Percentiles rank a stretch among this genome's conserved stretches.
These are phyloP conservation scores for Nakaseomyces nivariensis DNA, from an alignment of 1,139 yeast genomes.

Conservation along the genomic window DNA sequence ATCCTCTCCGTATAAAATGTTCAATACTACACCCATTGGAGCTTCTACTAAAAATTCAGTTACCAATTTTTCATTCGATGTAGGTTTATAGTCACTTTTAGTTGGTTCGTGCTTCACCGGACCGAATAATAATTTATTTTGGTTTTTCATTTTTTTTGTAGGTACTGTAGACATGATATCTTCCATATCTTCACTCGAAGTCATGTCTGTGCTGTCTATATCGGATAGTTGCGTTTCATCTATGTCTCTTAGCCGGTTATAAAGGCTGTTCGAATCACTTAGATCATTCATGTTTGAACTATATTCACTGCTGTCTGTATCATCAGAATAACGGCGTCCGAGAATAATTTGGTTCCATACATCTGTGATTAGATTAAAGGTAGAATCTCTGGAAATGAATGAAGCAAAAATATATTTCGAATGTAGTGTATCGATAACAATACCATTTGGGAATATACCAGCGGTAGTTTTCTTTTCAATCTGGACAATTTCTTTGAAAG, in stretches of 20 bases:
- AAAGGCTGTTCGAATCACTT: conserved; percentile 6
- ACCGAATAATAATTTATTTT: conserved; percentile 13
- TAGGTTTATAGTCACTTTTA: conserved; percentile 39
- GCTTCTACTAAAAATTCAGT: conserved; percentile 55
- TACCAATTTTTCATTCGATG: conserved; percentile 52
- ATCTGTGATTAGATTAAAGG: conserved; percentile 50
- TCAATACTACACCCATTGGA: conserved; percentile 69
- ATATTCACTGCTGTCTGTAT: conserved; percentile 13
- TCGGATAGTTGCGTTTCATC: conserved; percentile 4
- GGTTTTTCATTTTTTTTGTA: conserved; percentile 4
- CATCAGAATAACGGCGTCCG: conserved; percentile 21
- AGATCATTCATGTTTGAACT: conserved; percentile 9
- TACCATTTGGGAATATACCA: conserved; percentile 65
- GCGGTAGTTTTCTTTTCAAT: conserved; percentile 67
- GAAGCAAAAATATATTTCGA: conserved; percentile 67
- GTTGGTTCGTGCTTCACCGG: conserved; percentile 49
- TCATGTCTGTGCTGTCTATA: conserved; percentile 18
- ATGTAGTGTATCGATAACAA: conserved; percentile 59
- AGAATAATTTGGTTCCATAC: conserved; percentile 44
- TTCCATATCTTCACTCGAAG: conserved; percentile 23
- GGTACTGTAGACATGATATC: conserved; percentile 11
- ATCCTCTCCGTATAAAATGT: conserved; percentile 65
- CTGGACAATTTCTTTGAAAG: conserved; percentile 59
- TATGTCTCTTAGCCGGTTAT: conserved; percentile 4
- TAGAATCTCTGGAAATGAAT: conserved; percentile 55